Percentiles rank a stretch among this genome's conserved stretches.
These are phyloP conservation scores for Schwanniomyces yamadae DNA, from an alignment of 805 yeast genomes.

Conservation along the genomic window DNA sequence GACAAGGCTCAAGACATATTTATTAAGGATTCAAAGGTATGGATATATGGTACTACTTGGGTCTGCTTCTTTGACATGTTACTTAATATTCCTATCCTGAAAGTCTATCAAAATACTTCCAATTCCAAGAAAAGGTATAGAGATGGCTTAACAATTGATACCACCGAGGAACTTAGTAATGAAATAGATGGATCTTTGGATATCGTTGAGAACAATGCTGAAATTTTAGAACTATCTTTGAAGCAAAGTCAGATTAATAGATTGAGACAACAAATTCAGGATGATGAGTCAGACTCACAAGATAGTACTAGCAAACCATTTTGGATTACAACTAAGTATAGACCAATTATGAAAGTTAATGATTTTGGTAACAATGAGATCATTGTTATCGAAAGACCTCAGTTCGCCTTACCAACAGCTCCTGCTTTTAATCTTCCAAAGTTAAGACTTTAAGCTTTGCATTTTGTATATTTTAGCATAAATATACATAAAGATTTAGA, in stretches of 20 bases:
- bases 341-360: conserved; percentile 65
- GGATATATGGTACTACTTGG: conserved; percentile 92
- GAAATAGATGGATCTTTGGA: conserved; percentile 22
- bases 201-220: conserved; percentile 25
- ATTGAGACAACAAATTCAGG: conserved; percentile 40
- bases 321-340: conserved; percentile 75
- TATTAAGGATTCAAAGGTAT: conserved; percentile 45
- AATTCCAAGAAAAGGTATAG: conserved; percentile 41
- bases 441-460: conserved; percentile 39
- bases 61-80: conserved; percentile 68
- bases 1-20: conserved; percentile 78
- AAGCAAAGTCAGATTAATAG: conserved; percentile 30
- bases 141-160: conserved; percentile 39
- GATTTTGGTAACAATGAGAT: conserved; percentile 55
- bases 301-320: conserved; percentile 45
- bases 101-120: conserved; percentile 24
- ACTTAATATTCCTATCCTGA: conserved; percentile 50
- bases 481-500: conserved; percentile 1
- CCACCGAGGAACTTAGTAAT: conserved; percentile 18
- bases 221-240: conserved; percentile 23
- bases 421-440: conserved; percentile 68
- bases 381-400: conserved; percentile 75
- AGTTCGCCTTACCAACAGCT: conserved; percentile 51
- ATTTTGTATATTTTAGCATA: conserved; percentile 8
- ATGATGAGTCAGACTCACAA: conserved; percentile 37